Percentiles rank a stretch among this genome's conserved stretches.
Conservation (phyloP, 768 basidiomycete species). For the Pisolithus tinctorius region DNA sequence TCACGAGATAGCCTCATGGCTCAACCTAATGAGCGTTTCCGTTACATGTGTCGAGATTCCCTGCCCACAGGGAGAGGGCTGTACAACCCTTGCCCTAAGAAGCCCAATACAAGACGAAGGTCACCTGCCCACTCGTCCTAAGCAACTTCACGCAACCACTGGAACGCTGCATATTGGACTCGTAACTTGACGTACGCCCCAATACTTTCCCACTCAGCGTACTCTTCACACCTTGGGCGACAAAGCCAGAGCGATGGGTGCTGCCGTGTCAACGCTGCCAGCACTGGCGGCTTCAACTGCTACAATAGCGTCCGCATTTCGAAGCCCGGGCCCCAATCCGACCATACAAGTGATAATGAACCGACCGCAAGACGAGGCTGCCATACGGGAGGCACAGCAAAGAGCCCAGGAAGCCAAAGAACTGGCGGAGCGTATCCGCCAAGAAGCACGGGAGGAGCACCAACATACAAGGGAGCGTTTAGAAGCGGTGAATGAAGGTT, state of each 20-base stretch:
- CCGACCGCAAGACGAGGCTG: slow-evolving; percentile 4
- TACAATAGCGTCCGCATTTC: not conserved
- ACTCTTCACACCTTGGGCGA: too few species aligned
- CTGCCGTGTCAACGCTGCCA: not conserved
- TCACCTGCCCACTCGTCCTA: too few species aligned
- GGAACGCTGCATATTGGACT: too few species aligned
- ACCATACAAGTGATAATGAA: slow-evolving; percentile 2
- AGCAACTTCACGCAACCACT: too few species aligned
- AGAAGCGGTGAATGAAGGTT: slow-evolving; percentile 4
- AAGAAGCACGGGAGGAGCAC: slow-evolving; percentile 5
- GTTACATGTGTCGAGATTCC: too few species aligned
- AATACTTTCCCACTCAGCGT: too few species aligned
- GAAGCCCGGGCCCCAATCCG: slow-evolving; percentile 1
- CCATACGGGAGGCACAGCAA: slow-evolving; percentile 1
- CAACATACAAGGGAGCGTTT: slow-evolving; percentile 2
- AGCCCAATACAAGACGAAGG: too few species aligned
- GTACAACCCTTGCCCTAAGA: too few species aligned
- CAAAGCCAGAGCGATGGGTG: not conserved
- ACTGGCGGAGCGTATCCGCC: not conserved
- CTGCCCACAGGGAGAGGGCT: too few species aligned
- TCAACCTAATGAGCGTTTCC: too few species aligned
- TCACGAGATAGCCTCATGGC: too few species aligned
- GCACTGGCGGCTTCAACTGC: not conserved
- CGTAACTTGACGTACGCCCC: too few species aligned
- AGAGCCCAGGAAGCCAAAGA: slow-evolving; percentile 1